phyloP scores from a whole-genome alignment of 164 flowering plant species.

The Tetrastigma voinierianum region DNA sequence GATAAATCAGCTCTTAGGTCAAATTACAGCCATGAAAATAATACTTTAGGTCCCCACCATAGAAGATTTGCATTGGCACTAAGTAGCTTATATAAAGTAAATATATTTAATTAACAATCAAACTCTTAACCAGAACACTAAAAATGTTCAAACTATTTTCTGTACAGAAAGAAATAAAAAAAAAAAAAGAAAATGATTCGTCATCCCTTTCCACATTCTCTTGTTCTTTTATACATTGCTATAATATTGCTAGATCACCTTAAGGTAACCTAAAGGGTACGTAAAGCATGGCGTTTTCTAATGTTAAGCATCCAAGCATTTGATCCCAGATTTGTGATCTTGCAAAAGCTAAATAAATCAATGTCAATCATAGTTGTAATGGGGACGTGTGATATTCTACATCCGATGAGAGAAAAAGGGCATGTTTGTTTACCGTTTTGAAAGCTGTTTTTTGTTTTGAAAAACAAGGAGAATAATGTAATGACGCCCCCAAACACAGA shows the following conservation, averaged over 20 bases:
- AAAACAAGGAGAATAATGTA: too few species aligned
- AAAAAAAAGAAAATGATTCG: background rate
- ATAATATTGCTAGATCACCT: background rate
- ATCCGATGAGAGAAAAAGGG: too few species aligned
- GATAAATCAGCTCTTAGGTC: background rate
- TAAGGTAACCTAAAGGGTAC: background rate
- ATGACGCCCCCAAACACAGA: too few species aligned
- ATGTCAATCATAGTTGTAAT: too few species aligned
- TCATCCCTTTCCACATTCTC: conserved; percentile 5
- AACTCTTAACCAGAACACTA: background rate
- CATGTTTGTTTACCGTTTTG: too few species aligned
- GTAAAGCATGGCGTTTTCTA: too few species aligned
- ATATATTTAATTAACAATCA: background rate
- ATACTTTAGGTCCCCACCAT: background rate
- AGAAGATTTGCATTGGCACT: background rate
- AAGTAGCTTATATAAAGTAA: conserved; percentile 3
- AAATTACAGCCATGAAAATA: background rate
- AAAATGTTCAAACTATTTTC: conserved; percentile 1
- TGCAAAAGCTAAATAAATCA: too few species aligned
- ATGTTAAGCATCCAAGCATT: too few species aligned
- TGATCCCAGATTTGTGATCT: too few species aligned
- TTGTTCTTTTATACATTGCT: background rate
- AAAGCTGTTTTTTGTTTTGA: too few species aligned
- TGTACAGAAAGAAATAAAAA: too few species aligned
- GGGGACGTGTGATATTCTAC: too few species aligned